phyloP scores from a whole-genome alignment of 345 rosid species.

The Adansonia digitata region DNA sequence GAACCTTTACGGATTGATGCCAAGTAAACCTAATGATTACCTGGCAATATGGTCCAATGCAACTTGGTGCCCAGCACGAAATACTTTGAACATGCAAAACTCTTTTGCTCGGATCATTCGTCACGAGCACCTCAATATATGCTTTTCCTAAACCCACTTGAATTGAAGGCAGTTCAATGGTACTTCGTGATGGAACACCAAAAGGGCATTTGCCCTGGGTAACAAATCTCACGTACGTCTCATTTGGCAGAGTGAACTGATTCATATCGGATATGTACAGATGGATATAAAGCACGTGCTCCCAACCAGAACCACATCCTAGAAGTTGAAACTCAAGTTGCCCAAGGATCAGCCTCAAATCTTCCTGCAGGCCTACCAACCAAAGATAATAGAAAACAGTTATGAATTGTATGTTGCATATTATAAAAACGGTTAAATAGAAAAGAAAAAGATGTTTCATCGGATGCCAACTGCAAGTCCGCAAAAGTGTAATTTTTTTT shows the following conservation, averaged over 20 bases:
- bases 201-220: conserved; percentile 83
- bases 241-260: conserved; percentile 71
- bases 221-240: conserved; percentile 76
- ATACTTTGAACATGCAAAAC: conserved; percentile 97
- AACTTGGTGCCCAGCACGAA: conserved; percentile 98
- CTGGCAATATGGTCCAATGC: conserved; percentile 99
- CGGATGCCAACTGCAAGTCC: not conserved
- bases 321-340: conserved; percentile 58
- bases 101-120: conserved; percentile 63
- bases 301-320: conserved; percentile 59
- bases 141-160: conserved; percentile 74
- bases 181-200: conserved; percentile 99
- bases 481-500: not conserved
- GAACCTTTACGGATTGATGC: not conserved
- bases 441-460: not conserved
- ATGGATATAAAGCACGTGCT: conserved; percentile 79
- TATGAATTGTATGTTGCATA: not conserved
- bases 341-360: conserved; percentile 50
- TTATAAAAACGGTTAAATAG: conserved; percentile 8
- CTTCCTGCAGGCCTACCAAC: conserved; percentile 63
- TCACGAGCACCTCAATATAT: conserved; percentile 72
- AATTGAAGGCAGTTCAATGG: conserved; percentile 75
- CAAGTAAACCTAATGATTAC: conserved; percentile 28
- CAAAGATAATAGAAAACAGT: not conserved
- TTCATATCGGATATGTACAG: conserved; percentile 86